A percentile compares a stretch with the other conserved stretches of the same genome.
Evolutionary conservation across 1,284 basidiomycete species (phyloP).

Genomic region (Mycosarcoma mackinlayi): DNA sequence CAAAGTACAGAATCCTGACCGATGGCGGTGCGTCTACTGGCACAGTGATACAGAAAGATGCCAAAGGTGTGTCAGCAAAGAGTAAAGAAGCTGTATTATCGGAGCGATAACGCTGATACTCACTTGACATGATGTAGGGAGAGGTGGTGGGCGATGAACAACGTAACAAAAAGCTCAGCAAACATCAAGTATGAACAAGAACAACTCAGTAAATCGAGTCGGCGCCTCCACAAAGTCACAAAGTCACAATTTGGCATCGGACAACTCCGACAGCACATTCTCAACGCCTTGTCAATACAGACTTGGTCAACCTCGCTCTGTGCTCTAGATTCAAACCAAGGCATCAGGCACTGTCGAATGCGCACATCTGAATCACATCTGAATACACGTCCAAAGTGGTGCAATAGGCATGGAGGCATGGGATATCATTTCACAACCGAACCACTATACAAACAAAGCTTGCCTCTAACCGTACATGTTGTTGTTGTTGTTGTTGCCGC

Average conservation of each 20-base stretch:
- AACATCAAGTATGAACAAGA: too few species aligned
- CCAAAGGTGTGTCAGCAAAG: neutral
- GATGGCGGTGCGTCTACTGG: neutral
- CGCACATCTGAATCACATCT: too few species aligned
- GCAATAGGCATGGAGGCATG: too few species aligned
- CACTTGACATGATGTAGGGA: constrained; percentile 27
- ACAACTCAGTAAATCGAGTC: neutral
- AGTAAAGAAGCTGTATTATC: neutral
- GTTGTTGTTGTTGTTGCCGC: constrained; percentile 23
- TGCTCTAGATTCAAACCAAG: too few species aligned
- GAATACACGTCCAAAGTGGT: too few species aligned
- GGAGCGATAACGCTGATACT: neutral
- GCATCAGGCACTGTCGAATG: too few species aligned
- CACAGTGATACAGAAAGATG: neutral
- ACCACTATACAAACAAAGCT: neutral
- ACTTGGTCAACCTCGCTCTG: too few species aligned
- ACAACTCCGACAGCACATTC: too few species aligned
- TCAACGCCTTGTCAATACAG: too few species aligned
- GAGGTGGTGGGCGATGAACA: neutral
- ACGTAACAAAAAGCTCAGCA: neutral
- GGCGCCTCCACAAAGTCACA: constrained; percentile 4
- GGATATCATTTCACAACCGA: neutral
- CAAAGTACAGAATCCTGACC: constrained; percentile 40
- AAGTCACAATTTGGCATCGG: too few species aligned
- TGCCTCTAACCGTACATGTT: constrained; percentile 51